Conservation (phyloP, 768 basidiomycete genomes). For the Lactarius akahatsu region DNA sequence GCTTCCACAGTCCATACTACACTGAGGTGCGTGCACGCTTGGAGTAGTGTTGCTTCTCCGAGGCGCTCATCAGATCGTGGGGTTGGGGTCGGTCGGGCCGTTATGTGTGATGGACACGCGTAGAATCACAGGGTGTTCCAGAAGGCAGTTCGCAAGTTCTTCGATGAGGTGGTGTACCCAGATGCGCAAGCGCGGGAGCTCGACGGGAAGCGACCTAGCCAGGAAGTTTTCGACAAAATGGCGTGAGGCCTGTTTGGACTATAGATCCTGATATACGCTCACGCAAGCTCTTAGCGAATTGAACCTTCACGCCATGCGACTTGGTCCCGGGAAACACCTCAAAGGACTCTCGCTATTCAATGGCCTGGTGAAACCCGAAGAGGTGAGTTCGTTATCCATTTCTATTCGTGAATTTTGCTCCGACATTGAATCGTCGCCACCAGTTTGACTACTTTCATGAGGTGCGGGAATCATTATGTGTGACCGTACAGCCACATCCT, state of each 20-base stretch:
- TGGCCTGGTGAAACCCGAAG: slow-evolving; percentile 74
- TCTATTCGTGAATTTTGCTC: not conserved
- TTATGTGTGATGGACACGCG: slow-evolving; percentile 43
- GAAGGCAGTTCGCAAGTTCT: slow-evolving; percentile 57
- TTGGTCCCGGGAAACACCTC: slow-evolving; percentile 89
- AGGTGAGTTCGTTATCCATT: slow-evolving; percentile 35
- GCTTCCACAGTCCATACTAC: slow-evolving; percentile 77
- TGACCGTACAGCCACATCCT: not conserved
- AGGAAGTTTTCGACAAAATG: slow-evolving; percentile 79
- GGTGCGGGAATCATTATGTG: slow-evolving; percentile 35
- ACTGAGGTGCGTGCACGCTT: slow-evolving; percentile 49
- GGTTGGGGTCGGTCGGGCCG: slow-evolving; percentile 53
- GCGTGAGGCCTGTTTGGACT: slow-evolving; percentile 45
- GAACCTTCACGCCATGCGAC: slow-evolving; percentile 87
- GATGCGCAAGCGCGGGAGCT: slow-evolving; percentile 64
- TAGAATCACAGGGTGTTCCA: slow-evolving; percentile 67
- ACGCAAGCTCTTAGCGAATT: slow-evolving; percentile 45
- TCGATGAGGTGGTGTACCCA: slow-evolving; percentile 62
- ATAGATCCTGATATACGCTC: slow-evolving; percentile 23
- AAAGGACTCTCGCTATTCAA: slow-evolving; percentile 74
- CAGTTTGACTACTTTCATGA: slow-evolving; percentile 91
- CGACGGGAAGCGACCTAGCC: slow-evolving; percentile 84
- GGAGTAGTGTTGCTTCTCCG: not conserved
- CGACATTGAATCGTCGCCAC: not conserved
- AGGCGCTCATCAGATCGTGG: slow-evolving; percentile 36